A percentile compares a stretch with the other conserved stretches of the same genome.
These are phyloP conservation scores for Cymodocea nodosa DNA, from an alignment of 116 monocot species.

Conservation along the genomic window DNA sequence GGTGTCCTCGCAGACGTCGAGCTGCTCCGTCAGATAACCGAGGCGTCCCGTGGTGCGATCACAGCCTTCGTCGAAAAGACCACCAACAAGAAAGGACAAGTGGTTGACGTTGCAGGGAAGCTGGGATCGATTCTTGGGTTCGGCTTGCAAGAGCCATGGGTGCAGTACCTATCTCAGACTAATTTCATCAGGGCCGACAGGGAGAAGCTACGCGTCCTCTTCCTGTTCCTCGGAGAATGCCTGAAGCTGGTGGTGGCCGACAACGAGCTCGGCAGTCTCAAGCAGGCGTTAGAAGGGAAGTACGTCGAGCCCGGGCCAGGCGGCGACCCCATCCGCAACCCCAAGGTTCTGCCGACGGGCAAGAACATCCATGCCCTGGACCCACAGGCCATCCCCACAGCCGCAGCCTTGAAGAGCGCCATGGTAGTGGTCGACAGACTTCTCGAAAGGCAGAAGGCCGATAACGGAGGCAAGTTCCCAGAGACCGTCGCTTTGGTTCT, in stretches of 20 bases:
- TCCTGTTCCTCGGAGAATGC: slow-evolving; percentile 67
- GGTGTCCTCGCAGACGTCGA: slow-evolving; percentile 80
- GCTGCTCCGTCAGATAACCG: slow-evolving; percentile 75
- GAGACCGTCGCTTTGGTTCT: slow-evolving; percentile 94
- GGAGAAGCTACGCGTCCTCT: slow-evolving; percentile 74
- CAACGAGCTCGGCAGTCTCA: slow-evolving; percentile 82
- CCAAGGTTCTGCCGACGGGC: slow-evolving; percentile 94
- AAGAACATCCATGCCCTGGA: slow-evolving; percentile 99
- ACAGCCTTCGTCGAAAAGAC: slow-evolving; percentile 61
- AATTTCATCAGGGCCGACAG: slow-evolving; percentile 78
- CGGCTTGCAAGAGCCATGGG: slow-evolving; percentile 76
- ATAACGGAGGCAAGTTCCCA: slow-evolving; percentile 85
- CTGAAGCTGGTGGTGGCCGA: slow-evolving; percentile 75
- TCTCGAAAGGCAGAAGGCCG: slow-evolving; percentile 83
- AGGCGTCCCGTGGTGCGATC: slow-evolving; percentile 76
- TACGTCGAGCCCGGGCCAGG: slow-evolving; percentile 92
- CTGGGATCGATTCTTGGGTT: slow-evolving; percentile 80
- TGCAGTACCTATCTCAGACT: slow-evolving; percentile 78
- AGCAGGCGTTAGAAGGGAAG: slow-evolving; percentile 73
- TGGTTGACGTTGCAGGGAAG: slow-evolving; percentile 73
- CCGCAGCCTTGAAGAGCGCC: slow-evolving; percentile 89
- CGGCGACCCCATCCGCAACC: slow-evolving; percentile 93
- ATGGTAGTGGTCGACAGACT: slow-evolving; percentile 83
- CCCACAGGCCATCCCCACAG: slow-evolving; percentile 90
- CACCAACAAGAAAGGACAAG: slow-evolving; percentile 79